These are phyloP conservation scores for Amaranthus palmeri DNA, from an alignment of 148 eudicot genomes.

Conservation along the genomic window DNA sequence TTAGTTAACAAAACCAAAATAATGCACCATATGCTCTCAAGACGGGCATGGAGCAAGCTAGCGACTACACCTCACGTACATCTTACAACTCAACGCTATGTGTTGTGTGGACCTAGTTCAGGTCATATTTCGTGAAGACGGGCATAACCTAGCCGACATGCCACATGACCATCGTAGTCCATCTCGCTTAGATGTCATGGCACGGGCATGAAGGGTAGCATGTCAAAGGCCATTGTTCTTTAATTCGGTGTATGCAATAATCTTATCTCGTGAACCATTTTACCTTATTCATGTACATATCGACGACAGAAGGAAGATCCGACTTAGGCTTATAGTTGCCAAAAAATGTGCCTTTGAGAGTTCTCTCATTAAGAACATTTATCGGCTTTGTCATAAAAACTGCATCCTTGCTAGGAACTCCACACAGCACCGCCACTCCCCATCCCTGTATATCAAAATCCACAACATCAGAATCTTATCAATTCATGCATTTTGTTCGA, in stretches of 20 bases:
- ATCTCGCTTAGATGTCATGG: too few species aligned
- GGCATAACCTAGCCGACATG: too few species aligned
- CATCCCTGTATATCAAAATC: constrained; percentile 50
- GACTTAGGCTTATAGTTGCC: constrained; percentile 78
- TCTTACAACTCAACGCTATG: too few species aligned
- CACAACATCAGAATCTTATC: background rate
- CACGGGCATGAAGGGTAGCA: too few species aligned
- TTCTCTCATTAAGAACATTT: constrained; percentile 60
- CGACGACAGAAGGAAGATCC: constrained; percentile 63
- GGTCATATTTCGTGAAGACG: too few species aligned
- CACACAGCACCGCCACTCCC: constrained; percentile 85
- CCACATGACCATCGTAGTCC: too few species aligned
- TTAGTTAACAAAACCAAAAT: background rate
- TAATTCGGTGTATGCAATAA: background rate
- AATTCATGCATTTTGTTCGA: background rate
- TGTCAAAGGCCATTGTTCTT: too few species aligned
- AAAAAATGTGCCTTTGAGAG: constrained; percentile 85
- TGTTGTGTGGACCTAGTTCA: too few species aligned
- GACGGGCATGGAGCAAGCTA: too few species aligned
- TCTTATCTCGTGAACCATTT: background rate
- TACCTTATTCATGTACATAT: constrained; percentile 73
- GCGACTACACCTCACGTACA: too few species aligned
- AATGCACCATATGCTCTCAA: too few species aligned
- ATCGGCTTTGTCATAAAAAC: constrained; percentile 68
- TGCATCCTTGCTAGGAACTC: constrained; percentile 71